Evolutionary conservation across 345 rosid species (phyloP).

Genomic region (Lepidium sativum): DNA sequence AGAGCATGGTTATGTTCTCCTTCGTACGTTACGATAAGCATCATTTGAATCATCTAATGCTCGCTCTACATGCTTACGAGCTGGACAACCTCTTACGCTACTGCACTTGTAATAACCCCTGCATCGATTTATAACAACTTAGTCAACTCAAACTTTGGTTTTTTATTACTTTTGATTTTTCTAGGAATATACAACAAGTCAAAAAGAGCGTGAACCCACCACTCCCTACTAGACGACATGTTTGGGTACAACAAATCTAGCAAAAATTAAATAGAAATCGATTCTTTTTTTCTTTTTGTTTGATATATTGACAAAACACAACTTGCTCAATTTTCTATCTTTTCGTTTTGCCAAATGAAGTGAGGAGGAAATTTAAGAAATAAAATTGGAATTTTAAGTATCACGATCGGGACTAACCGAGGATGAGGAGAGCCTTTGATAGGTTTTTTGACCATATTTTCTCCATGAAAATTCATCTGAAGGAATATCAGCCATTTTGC

Average conservation of each 20-base stretch:
- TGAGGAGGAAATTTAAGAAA: too few relatives aligned
- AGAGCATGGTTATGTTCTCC: slow-evolving; percentile 69
- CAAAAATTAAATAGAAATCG: too few relatives aligned
- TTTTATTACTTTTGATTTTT: neutral
- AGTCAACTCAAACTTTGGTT: neutral
- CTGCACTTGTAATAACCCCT: slow-evolving; percentile 97
- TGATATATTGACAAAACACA: slow-evolving; percentile 19
- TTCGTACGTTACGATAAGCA: slow-evolving; percentile 81
- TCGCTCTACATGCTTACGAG: slow-evolving; percentile 91
- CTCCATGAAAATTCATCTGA: slow-evolving; percentile 91
- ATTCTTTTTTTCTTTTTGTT: neutral
- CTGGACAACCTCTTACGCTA: slow-evolving; percentile 82
- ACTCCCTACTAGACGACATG: slow-evolving; percentile 16
- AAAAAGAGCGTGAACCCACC: slow-evolving; percentile 16
- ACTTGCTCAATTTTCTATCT: neutral
- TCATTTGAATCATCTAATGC: slow-evolving; percentile 67
- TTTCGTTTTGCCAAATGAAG: too few relatives aligned
- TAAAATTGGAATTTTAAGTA: too few relatives aligned
- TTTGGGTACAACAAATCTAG: slow-evolving; percentile 18
- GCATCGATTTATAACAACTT: neutral
- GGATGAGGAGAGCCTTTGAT: slow-evolving; percentile 99
- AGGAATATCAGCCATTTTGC: slow-evolving; percentile 86
- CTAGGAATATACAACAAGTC: slow-evolving; percentile 2
- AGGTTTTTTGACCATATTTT: slow-evolving; percentile 93
- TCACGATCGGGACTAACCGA: too few relatives aligned